Conservation (phyloP, 345 rosid species). For the Microthlaspi erraticum region DNA sequence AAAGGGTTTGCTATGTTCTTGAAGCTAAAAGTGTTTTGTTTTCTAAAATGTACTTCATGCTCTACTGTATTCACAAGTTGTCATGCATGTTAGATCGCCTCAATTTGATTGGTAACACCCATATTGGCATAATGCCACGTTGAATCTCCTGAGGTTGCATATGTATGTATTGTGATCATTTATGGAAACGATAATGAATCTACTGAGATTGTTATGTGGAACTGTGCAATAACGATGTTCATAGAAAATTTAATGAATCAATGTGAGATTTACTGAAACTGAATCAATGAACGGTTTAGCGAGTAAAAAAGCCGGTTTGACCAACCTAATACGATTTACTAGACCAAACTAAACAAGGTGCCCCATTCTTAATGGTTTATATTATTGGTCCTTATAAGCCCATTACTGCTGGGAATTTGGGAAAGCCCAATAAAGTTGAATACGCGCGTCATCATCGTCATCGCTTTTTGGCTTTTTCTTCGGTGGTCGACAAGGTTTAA, state of each 20-base stretch:
- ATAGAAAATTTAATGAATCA: no score
- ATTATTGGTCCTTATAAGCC: slow-evolving; percentile 3
- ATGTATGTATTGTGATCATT: slow-evolving; percentile 18
- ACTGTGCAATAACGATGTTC: no score
- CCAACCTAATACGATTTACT: no score
- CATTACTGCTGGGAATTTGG: not conserved
- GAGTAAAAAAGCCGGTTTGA: no score
- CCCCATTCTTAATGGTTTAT: no score
- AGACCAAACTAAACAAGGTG: no score
- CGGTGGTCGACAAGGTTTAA: slow-evolving; percentile 31
- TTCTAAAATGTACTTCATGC: no score
- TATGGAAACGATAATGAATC: slow-evolving; percentile 10
- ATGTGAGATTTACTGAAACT: no score
- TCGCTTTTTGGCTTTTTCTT: not conserved
- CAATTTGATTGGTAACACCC: not conserved
- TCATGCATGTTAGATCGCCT: not conserved
- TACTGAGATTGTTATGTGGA: no score
- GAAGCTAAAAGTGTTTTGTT: slow-evolving; percentile 20
- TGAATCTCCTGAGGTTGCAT: slow-evolving; percentile 4
- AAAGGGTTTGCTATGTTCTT: slow-evolving; percentile 20
- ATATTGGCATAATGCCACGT: slow-evolving; percentile 13
- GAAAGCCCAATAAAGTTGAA: slow-evolving; percentile 24
- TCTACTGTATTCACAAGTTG: no score
- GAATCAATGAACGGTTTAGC: no score
- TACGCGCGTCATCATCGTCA: slow-evolving; percentile 39